Evolutionary conservation across 805 yeast species (phyloP), one percentile per base, ranked within the genome.

Genomic region (Saccharomycopsis lassenensis): DNA sequence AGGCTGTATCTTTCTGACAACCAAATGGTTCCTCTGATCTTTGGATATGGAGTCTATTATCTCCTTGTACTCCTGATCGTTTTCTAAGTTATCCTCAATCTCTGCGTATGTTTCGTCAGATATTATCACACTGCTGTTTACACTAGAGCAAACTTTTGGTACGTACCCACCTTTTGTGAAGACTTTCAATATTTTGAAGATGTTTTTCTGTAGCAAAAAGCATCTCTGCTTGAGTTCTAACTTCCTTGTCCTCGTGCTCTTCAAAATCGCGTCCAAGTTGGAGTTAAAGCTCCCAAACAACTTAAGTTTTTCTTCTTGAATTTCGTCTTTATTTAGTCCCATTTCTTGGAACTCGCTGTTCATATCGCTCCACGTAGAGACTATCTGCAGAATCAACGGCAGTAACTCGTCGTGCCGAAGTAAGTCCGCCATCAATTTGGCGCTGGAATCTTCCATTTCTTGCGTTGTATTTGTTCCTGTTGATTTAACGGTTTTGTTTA

Each of bases 11-110:
- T 24, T 33, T 26, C 31, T 22, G 16, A 36, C 11, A 8, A 42
- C 14, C 26, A 27, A 30, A 10, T 29, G 25, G 14, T 36, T 33
- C 1, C 39, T 36, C 21, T 32, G 19, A 14, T 33, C 29, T 17
- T 42, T 41, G 11, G 46, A 41, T 1, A 42, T 29, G 6, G 31
- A 27, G 20, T 24, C 35, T 41, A 42, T 42, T 4, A 42, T 39
- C 27, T 42, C 46, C 5, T 51, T 48, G 40, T 51, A 54, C 32
- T 58, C 60, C 4, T 51, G 53, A 12, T 48, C 44, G 5, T 48
- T 46, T 3, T 55, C 33, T 28, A 42, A 32, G 15, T 39, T 42
- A 15, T 39, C 41, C 18, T 42, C 39, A 14, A 42, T 42, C 19
- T 42, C 46, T n/a, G 46, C 39, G 26, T 39, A 42, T 7, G 43